A percentile compares a stretch with the other conserved stretches of the same genome.
These are phyloP conservation scores for Vinca minor DNA, from an alignment of 257 asterid species.

Conservation along the genomic window DNA sequence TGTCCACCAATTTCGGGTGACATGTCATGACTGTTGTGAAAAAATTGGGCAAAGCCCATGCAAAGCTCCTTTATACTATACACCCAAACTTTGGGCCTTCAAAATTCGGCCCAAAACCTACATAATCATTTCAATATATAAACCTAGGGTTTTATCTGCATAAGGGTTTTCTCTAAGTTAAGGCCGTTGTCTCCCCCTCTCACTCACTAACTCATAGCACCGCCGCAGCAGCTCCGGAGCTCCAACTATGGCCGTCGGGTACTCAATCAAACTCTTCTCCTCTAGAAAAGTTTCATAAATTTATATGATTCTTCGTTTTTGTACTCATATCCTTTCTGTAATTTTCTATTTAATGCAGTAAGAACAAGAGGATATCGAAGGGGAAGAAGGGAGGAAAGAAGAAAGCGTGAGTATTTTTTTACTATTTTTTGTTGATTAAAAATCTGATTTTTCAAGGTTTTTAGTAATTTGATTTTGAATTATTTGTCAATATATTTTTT, in stretches of 20 bases:
- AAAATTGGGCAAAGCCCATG: no score
- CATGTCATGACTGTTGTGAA: no score
- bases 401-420: conserved; percentile 29
- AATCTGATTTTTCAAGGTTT: not conserved
- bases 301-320: not conserved
- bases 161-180: conserved; percentile 1
- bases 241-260: conserved; percentile 80
- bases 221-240: conserved; percentile 21
- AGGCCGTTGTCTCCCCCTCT: conserved; percentile 7
- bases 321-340: not conserved
- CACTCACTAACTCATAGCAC: not conserved
- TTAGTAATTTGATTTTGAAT: not conserved
- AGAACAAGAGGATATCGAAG: conserved; percentile 35
- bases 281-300: not conserved
- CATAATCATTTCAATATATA: no score
- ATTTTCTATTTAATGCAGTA: conserved; percentile 17
- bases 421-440: no score
- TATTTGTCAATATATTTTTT: no score
- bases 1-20: no score
- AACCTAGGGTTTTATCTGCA: no score
- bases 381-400: conserved; percentile 37
- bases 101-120: no score
- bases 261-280: conserved; percentile 3
- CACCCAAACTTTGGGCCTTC: no score
- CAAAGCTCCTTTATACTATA: no score